These are phyloP conservation scores for Dictyostelium citrinum DNA, from an alignment of 78 protist species.

Conservation along the genomic window DNA sequence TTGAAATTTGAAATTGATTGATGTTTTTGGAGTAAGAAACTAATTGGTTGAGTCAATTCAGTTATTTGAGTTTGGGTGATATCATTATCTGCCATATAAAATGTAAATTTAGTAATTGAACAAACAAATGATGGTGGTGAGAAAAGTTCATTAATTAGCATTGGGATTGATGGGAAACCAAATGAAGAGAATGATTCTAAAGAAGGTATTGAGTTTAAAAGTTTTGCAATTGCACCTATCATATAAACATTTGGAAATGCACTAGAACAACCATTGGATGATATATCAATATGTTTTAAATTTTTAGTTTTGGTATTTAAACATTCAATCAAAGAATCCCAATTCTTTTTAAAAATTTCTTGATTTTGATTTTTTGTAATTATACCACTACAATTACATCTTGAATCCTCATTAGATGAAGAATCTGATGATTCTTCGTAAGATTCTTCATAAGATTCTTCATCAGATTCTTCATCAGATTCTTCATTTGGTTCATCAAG, in stretches of 20 bases:
- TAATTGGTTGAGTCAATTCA: neutral
- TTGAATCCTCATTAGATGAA: too few relatives aligned
- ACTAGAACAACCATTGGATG: too few relatives aligned
- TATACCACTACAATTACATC: too few relatives aligned
- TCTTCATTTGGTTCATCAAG: too few relatives aligned
- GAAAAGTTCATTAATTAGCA: neutral
- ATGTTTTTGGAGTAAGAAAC: neutral
- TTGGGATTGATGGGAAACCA: neutral
- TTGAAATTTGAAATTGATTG: neutral
- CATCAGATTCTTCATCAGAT: too few relatives aligned
- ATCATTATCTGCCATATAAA: neutral
- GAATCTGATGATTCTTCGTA: too few relatives aligned
- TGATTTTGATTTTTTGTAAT: neutral
- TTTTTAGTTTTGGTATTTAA: neutral
- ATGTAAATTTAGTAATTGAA: neutral
- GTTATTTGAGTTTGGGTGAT: neutral
- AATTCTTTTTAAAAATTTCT: neutral
- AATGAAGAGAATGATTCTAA: neutral
- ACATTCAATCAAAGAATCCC: neutral
- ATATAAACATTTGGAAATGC: too few relatives aligned
- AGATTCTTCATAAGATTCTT: too few relatives aligned
- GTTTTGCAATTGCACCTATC: too few relatives aligned
- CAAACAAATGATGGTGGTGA: neutral
- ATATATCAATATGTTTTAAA: neutral
- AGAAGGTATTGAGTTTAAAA: neutral